These are phyloP conservation scores for Boletellus ananas DNA, from an alignment of 768 basidiomycete species.

Conservation along the genomic window DNA sequence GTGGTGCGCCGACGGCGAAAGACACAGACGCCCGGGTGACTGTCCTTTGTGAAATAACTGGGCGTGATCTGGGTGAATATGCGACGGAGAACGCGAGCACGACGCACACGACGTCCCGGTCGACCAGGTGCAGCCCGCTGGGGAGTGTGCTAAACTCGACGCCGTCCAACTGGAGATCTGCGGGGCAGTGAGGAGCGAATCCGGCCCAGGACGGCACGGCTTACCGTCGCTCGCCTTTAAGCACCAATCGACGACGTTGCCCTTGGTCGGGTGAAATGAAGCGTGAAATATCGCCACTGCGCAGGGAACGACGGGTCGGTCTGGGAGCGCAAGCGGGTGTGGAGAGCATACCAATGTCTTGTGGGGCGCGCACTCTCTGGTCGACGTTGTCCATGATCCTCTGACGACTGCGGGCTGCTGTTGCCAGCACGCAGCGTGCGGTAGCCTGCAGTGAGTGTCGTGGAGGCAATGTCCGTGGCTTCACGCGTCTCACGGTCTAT, in stretches of 20 bases:
- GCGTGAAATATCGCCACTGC: slow-evolving; percentile 80
- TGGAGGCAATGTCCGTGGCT: slow-evolving; percentile 19
- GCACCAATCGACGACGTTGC: slow-evolving; percentile 78
- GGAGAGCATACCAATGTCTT: slow-evolving; percentile 48
- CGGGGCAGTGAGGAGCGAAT: background rate
- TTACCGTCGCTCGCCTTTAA: slow-evolving; percentile 65
- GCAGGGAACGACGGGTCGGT: background rate
- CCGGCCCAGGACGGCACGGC: slow-evolving; percentile 9
- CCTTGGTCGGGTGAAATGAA: slow-evolving; percentile 80
- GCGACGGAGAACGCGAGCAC: background rate
- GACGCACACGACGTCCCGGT: slow-evolving; percentile 74
- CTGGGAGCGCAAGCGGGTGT: background rate
- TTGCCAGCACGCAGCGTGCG: slow-evolving; percentile 21
- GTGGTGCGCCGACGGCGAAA: slow-evolving; percentile 67
- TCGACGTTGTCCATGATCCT: slow-evolving; percentile 27
- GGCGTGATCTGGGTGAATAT: slow-evolving; percentile 9
- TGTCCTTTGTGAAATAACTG: slow-evolving; percentile 72
- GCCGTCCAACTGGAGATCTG: slow-evolving; percentile 64
- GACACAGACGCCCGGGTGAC: slow-evolving; percentile 66
- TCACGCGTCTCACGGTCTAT: slow-evolving; percentile 26
- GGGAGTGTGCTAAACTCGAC: slow-evolving; percentile 81
- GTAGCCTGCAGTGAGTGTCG: slow-evolving; percentile 17
- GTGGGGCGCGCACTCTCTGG: slow-evolving; percentile 38
- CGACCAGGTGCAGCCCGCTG: slow-evolving; percentile 76
- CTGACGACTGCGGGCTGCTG: slow-evolving; percentile 17